Evolutionary conservation across 2,329 filamentous ascomycete genomes (phyloP).

Genomic region (Sphaerostilbella broomeana): DNA sequence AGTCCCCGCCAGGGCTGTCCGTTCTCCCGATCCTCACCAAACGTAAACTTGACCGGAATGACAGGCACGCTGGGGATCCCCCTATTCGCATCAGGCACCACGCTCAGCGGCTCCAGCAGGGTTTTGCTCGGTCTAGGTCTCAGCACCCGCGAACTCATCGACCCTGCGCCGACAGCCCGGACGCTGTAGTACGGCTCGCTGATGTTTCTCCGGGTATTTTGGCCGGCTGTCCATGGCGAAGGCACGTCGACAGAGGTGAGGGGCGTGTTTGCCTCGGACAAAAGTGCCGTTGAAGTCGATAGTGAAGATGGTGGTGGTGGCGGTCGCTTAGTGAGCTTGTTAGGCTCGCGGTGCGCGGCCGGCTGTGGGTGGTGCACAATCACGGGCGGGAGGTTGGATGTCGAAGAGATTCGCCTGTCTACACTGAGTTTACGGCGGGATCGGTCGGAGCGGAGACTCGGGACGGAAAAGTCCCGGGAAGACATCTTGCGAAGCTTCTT

Average conservation of each 20-base stretch:
- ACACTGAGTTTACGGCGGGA: conserved; percentile 22
- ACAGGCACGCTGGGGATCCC: conserved; percentile 40
- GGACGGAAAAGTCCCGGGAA: conserved; percentile 35
- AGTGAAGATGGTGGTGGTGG: conserved; percentile 5
- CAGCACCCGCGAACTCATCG: conserved; percentile 15
- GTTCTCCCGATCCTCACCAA: conserved; percentile 30
- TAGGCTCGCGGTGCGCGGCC: conserved; percentile 15
- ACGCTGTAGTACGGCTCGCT: conserved; percentile 15
- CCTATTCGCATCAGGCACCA: conserved; percentile 40
- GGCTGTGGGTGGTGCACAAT: conserved; percentile 8
- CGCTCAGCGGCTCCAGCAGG: conserved; percentile 28
- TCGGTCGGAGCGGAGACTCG: conserved; percentile 26
- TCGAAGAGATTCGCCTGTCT: conserved; percentile 12
- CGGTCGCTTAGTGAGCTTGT: conserved; percentile 23
- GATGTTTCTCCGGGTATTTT: conserved; percentile 16
- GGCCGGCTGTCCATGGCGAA: conserved; percentile 2
- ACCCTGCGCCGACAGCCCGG: conserved; percentile 15
- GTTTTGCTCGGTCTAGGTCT: conserved; percentile 22
- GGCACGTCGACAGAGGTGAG: conserved; percentile 7
- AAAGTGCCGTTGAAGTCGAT: conserved; percentile 4
- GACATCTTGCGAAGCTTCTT: conserved; percentile 46
- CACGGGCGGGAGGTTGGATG: conserved; percentile 5
- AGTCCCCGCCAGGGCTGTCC: conserved; percentile 25
- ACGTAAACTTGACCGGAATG: conserved; percentile 37
- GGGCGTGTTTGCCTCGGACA: too few relatives aligned